Conservation (phyloP, 495 filamentous ascomycete genomes). For the Xeromyces bisporus region DNA sequence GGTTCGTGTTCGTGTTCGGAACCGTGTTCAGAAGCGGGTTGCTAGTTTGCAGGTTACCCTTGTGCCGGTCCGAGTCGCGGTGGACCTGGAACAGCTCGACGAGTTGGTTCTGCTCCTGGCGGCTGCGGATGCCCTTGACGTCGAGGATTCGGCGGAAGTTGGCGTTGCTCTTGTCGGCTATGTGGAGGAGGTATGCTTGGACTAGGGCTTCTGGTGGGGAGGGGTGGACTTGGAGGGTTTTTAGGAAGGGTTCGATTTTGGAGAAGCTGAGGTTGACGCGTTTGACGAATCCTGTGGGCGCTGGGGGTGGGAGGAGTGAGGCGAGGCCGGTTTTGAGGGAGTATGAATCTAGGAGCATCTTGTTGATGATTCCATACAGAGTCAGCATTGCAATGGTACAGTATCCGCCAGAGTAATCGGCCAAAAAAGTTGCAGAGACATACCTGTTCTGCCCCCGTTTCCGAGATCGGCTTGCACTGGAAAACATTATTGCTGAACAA, state of each 20-base stretch:
- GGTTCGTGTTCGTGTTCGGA: conserved; percentile 21
- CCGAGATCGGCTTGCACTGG: conserved; percentile 74
- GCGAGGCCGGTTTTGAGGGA: conserved; percentile 69
- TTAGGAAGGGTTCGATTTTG: conserved; percentile 81
- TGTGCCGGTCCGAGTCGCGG: conserved; percentile 40
- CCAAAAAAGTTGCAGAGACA: no score
- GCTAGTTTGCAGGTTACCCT: conserved; percentile 24
- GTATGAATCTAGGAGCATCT: conserved; percentile 92
- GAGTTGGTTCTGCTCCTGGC: conserved; percentile 64
- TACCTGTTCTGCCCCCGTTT: conserved; percentile 91
- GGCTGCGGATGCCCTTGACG: conserved; percentile 65
- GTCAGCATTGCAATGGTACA: neutral
- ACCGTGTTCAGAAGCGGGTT: conserved; percentile 27
- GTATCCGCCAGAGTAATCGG: no score
- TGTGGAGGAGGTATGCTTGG: conserved; percentile 90
- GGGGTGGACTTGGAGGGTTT: conserved; percentile 88
- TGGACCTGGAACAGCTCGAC: conserved; percentile 82
- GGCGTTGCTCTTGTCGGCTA: conserved; percentile 72
- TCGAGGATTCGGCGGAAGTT: conserved; percentile 97
- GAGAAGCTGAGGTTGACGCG: conserved; percentile 72
- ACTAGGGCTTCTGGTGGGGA: conserved; percentile 85
- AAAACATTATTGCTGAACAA: conserved; percentile 72
- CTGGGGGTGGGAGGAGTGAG: conserved; percentile 23
- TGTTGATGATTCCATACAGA: no score
- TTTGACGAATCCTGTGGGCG: conserved; percentile 58